Percentiles rank a stretch among this genome's conserved stretches.
phyloP scores from a whole-genome alignment of 805 yeast species.

The Pichia cephalocereana region DNA sequence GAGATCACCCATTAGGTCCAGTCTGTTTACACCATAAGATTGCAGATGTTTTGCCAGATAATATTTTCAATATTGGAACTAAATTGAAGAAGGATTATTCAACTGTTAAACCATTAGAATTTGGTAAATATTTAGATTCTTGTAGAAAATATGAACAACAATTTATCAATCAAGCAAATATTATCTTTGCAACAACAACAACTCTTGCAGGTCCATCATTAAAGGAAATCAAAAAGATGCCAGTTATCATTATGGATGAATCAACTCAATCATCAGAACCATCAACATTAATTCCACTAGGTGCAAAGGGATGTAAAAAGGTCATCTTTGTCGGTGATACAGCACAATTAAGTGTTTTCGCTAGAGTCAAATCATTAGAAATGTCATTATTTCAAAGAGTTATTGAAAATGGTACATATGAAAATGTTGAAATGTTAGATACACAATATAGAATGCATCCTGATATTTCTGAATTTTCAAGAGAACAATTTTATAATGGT shows the following conservation, averaged over 20 bases:
- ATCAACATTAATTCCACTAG: constrained; percentile 58
- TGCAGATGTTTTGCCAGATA: constrained; percentile 37
- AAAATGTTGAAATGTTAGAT: constrained; percentile 57
- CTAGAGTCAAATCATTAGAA: constrained; percentile 57
- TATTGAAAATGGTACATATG: constrained; percentile 49
- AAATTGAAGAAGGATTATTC: constrained; percentile 37
- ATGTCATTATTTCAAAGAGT: constrained; percentile 64
- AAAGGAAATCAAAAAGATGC: constrained; percentile 38
- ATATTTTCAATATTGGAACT: constrained; percentile 33
- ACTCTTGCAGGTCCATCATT: constrained; percentile 62
- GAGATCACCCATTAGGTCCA: constrained; percentile 43
- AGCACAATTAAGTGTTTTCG: constrained; percentile 63
- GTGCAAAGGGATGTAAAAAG: constrained; percentile 57
- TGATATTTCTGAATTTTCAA: constrained; percentile 75
- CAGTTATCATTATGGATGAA: constrained; percentile 72
- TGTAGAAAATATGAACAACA: constrained; percentile 17
- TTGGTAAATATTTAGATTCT: constrained; percentile 39
- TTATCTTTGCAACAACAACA: constrained; percentile 64
- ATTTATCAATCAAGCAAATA: constrained; percentile 54
- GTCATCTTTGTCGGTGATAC: constrained; percentile 74
- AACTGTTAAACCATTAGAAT: constrained; percentile 33
- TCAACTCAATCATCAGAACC: constrained; percentile 73
- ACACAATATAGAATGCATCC: constrained; percentile 98
- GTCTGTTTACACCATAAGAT: constrained; percentile 60
- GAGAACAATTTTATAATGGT: constrained; percentile 66